These are phyloP conservation scores for Monosporozyma aerobia DNA, from an alignment of 805 yeast genomes.

Conservation along the genomic window DNA sequence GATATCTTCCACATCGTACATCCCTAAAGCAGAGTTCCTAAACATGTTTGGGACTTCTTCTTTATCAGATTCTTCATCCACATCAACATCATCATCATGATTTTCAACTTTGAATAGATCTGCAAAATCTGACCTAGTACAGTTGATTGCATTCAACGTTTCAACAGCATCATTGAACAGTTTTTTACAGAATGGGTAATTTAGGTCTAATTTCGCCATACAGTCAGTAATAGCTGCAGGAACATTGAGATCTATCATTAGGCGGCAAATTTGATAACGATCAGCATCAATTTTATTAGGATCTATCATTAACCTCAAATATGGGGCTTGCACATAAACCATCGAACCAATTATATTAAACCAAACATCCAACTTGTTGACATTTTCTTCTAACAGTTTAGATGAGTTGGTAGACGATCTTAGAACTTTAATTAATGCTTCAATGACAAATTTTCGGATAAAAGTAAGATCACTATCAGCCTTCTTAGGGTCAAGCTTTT, in stretches of 20 bases:
- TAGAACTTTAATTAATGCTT: slow-evolving; percentile 52
- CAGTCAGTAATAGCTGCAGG: slow-evolving; percentile 49
- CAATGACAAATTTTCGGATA: slow-evolving; percentile 66
- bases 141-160: slow-evolving; percentile 49
- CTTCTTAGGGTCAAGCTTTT: slow-evolving; percentile 36
- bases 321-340: slow-evolving; percentile 25
- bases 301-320: slow-evolving; percentile 37
- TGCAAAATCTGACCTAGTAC: slow-evolving; percentile 47
- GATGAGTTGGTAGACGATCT: slow-evolving; percentile 37
- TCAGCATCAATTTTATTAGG: slow-evolving; percentile 46
- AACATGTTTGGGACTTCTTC: slow-evolving; percentile 80
- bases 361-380: slow-evolving; percentile 26
- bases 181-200: slow-evolving; percentile 56
- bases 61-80: slow-evolving; percentile 49
- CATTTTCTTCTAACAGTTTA: slow-evolving; percentile 19
- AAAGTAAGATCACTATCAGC: slow-evolving; percentile 64
- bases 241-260: slow-evolving; percentile 59
- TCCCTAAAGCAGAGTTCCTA: slow-evolving; percentile 83
- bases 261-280: slow-evolving; percentile 51
- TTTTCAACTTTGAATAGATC: slow-evolving; percentile 49
- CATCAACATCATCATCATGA: slow-evolving; percentile 47
- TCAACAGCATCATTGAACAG: slow-evolving; percentile 51
- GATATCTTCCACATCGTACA: slow-evolving; percentile 78
- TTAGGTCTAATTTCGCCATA: slow-evolving; percentile 60
- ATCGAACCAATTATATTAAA: slow-evolving; percentile 22